Evolutionary conservation across 805 yeast species (phyloP).

Genomic region (Diddensiella caesifluorescens): DNA sequence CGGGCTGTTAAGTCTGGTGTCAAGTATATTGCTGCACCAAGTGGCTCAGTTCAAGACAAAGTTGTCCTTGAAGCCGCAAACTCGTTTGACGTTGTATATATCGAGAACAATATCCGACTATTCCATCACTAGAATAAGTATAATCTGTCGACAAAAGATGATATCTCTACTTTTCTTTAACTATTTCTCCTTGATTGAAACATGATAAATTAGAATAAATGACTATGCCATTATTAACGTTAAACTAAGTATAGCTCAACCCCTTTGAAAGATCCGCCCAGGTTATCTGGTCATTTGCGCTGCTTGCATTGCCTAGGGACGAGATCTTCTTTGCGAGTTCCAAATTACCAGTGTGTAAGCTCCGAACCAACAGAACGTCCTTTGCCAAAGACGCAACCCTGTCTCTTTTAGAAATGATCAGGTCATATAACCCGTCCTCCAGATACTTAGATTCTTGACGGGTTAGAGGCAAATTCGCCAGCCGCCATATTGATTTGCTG

Average conservation of each 20-base stretch:
- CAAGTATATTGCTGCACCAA: constrained; percentile 91
- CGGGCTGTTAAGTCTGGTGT: constrained; percentile 97
- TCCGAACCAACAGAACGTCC: constrained; percentile 18
- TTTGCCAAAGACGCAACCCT: constrained; percentile 13
- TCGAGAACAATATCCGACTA: constrained; percentile 94
- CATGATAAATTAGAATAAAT: no score
- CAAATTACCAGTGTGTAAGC: constrained; percentile 18
- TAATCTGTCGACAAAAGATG: background rate
- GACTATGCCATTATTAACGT: background rate
- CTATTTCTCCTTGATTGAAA: no score
- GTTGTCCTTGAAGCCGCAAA: constrained; percentile 96
- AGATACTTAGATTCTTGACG: constrained; percentile 12
- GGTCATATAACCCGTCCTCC: constrained; percentile 10
- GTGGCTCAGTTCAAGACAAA: constrained; percentile 97
- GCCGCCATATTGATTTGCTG: constrained; percentile 18
- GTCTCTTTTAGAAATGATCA: background rate
- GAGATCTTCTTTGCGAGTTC: constrained; percentile 9
- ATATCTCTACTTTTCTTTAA: no score
- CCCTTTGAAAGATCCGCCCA: constrained; percentile 14
- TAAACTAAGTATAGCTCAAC: background rate
- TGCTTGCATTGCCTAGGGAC: constrained; percentile 5
- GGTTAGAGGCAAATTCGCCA: constrained; percentile 19
- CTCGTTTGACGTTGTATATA: constrained; percentile 81
- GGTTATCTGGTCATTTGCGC: constrained; percentile 1
- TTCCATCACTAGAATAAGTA: constrained; percentile 78